These are phyloP conservation scores for Microsporum audouinii DNA, from an alignment of 2,329 filamentous ascomycete species.

Conservation along the genomic window DNA sequence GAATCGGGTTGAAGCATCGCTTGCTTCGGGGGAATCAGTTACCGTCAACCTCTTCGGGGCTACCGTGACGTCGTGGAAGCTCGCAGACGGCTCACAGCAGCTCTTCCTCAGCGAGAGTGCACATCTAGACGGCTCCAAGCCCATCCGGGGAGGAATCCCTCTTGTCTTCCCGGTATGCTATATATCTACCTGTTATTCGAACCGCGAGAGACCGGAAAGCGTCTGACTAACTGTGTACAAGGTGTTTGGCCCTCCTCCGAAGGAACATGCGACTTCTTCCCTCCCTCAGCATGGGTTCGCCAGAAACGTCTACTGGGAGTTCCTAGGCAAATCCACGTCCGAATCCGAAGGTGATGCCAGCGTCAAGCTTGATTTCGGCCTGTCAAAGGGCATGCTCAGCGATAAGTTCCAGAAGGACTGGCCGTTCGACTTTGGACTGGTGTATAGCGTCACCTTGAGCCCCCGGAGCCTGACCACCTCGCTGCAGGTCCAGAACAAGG, in stretches of 20 bases:
- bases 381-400: conserved; percentile 61
- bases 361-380: conserved; percentile 91
- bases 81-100: conserved; percentile 64
- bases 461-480: conserved; percentile 65
- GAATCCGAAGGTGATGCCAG: conserved; percentile 53
- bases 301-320: conserved; percentile 62
- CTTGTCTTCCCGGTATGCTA: conserved; percentile 75
- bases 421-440: conserved; percentile 77
- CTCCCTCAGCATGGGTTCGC: conserved; percentile 57
- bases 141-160: conserved; percentile 83
- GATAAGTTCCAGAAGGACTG: conserved; percentile 60
- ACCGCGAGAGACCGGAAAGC: neutral
- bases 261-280: conserved; percentile 62
- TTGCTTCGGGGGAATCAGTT: conserved; percentile 78
- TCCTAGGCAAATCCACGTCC: conserved; percentile 73
- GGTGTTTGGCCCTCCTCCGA: conserved; percentile 76
- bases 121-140: conserved; percentile 72
- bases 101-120: conserved; percentile 75
- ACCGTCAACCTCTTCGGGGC: conserved; percentile 83
- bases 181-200: neutral
- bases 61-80: conserved; percentile 89
- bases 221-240: conserved; percentile 12
- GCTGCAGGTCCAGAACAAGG: conserved; percentile 81
- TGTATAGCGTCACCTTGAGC: conserved; percentile 83
- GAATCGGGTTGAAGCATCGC: conserved; percentile 62